Evolutionary conservation across 1,284 basidiomycete genomes (phyloP).

Genomic region (Dichomitus squalens): DNA sequence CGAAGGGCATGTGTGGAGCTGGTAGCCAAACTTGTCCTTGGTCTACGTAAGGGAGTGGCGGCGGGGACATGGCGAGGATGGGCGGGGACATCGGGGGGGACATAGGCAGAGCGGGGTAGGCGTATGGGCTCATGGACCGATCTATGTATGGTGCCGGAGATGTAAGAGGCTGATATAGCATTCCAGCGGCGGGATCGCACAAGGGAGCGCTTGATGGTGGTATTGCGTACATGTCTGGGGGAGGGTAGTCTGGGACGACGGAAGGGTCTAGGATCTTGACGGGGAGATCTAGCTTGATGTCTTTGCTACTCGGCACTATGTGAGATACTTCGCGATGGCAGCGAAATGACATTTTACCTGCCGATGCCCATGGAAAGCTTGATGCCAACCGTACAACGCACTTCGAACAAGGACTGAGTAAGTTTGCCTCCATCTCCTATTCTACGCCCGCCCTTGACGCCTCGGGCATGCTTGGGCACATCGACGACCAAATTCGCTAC

Average conservation of each 20-base stretch:
- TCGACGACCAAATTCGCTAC: conserved; percentile 76
- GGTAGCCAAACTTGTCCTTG: conserved; percentile 54
- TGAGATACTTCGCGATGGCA: background rate
- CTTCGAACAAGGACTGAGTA: conserved; percentile 64
- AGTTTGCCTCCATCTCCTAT: conserved; percentile 36
- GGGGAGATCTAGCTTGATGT: conserved; percentile 64
- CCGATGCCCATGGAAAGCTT: conserved; percentile 65
- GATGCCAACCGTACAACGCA: conserved; percentile 56
- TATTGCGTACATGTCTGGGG: conserved; percentile 18
- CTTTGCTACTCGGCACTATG: conserved; percentile 51
- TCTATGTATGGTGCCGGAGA: conserved; percentile 29
- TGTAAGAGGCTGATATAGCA: conserved; percentile 25
- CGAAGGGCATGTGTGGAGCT: conserved; percentile 31
- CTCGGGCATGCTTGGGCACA: conserved; percentile 62
- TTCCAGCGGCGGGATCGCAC: conserved; percentile 19
- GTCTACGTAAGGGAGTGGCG: conserved; percentile 42
- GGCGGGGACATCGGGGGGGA: conserved; percentile 37
- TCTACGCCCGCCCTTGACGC: conserved; percentile 56
- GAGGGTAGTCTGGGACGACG: conserved; percentile 47
- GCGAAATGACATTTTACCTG: conserved; percentile 42
- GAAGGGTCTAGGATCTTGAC: conserved; percentile 64
- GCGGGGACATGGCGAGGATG: conserved; percentile 38
- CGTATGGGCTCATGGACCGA: conserved; percentile 34
- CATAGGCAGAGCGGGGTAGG: conserved; percentile 30
- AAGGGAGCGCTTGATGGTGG: conserved; percentile 17